Conservation (phyloP, 2,329 filamentous ascomycete genomes). For the Aspergillus viridinutans region DNA sequence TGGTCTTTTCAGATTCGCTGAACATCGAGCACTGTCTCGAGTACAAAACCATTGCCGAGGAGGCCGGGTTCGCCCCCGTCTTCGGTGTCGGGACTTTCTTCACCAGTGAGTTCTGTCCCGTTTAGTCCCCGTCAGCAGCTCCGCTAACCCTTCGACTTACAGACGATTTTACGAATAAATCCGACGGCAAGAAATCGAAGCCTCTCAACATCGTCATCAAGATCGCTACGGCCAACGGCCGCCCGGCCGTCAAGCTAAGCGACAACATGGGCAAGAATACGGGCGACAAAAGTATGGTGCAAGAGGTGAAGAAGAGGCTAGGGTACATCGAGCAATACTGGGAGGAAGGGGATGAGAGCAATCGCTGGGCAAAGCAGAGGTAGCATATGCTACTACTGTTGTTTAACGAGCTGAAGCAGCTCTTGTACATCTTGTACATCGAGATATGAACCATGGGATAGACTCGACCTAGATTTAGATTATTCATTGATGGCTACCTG, state of each 20-base stretch:
- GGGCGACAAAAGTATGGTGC: slow-evolving; percentile 73
- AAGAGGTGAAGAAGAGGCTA: slow-evolving; percentile 76
- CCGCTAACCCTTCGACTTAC: not conserved
- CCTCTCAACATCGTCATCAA: slow-evolving; percentile 99
- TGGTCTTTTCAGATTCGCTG: slow-evolving; percentile 94
- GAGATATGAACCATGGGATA: not conserved
- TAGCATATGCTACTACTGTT: not conserved
- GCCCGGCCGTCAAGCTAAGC: slow-evolving; percentile 85
- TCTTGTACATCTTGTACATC: not conserved
- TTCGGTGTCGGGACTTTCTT: slow-evolving; percentile 96
- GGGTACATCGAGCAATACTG: slow-evolving; percentile 84
- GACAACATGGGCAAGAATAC: slow-evolving; percentile 94
- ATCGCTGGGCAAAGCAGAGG: slow-evolving; percentile 62
- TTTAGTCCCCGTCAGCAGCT: not conserved
- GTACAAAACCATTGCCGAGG: slow-evolving; percentile 80
- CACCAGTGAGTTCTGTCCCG: slow-evolving; percentile 56
- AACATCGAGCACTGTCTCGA: slow-evolving; percentile 86
- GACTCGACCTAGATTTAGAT: not conserved
- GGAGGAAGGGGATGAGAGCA: slow-evolving; percentile 77
- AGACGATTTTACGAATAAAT: slow-evolving; percentile 77
- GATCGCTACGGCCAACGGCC: slow-evolving; percentile 75
- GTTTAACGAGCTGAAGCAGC: not conserved
- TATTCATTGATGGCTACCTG: not conserved
- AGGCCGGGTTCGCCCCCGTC: slow-evolving; percentile 73
- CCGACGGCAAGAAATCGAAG: slow-evolving; percentile 73